Base-by-base conservation (phyloP, 805 yeast species). In the Spathaspora passalidarum region DNA sequence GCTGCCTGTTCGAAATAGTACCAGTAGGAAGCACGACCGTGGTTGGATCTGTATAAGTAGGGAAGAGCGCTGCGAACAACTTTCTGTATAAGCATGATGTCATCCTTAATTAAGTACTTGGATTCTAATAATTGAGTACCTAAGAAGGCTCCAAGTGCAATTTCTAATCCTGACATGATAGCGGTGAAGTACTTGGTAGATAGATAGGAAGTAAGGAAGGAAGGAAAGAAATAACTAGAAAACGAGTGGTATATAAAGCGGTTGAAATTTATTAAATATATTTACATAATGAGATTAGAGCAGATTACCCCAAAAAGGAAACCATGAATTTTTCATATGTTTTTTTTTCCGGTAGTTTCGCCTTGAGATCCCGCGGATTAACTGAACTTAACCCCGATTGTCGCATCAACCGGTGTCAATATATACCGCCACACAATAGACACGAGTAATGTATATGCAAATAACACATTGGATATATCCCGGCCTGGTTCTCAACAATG, bases 1-100 rank as follows among this genome's bases (percentile, higher is more conserved):
- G 75, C 90, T n/a, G 76, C 64, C 21, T 65, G 52, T 53, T 86
- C 95, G 53, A 89, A 80, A 14, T 66, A 52, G 60, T 87, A 84
- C 90, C 94, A 89, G 55, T 77, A 76, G 54, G 83, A 82, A 43
- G 83, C 79, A 45, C 62, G 67, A 34, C 72, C 73, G 20, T 72
- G 56, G 34, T 58, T 57, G 11, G 61, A 55, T 42, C 59, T 59
- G 52, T 63, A 63, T 8, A 69, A 61, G 52, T 74, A 82, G 2
- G 72, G 72, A 10, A 71, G 46, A 3, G 75, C 75, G 25, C 63
- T 59, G 25, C 63, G 56, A 11, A 76, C 47, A 23, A 75, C 73
- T 39, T 69, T 72, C 14, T 78, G 77, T 9, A 72, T 66, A 22
- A 84, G 64, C 42, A 73, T 63, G 38, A 78, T 54, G 61, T 86